Evolutionary conservation across 805 yeast genomes (phyloP), one percentile per base, ranked within the genome.

Genomic region (Wilhelminamyces savonicus): DNA sequence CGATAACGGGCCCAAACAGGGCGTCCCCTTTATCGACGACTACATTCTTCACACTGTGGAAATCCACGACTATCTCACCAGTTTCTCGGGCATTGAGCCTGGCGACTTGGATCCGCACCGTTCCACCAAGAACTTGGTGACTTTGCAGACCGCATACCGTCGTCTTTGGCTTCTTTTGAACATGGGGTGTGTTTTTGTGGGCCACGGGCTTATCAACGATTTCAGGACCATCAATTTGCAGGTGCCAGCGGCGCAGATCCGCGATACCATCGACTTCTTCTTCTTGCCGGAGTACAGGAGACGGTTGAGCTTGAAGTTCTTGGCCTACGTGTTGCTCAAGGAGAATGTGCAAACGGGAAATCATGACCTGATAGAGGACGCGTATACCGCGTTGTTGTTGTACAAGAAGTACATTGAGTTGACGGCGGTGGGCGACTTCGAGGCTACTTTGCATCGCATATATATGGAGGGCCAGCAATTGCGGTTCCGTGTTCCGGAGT

Each of bases 331-430:
- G 17, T 65, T 90, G 27, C 63, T 92, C 30, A 72, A 71, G 20
- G 78, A 76, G 37, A 71, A 76, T 28, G 94, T 94, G 19, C 99
- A 92, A 53, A 77, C 76, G 3, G 95, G 92, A 2, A 90, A 90
- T 49, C 99, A 92, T 56, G 97, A 94, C 52, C 90, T 97, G 1
- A 87, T 92, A 26, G 98, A 92, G 49, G 99, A 92, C 61, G 97
- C 99, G 0, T 62, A 68, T 33, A 81, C 94, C 8, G 97, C 99
- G 0, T 66, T 92, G 43, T 55, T 73, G 26, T 59, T 92, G 21
- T 94, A 84, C 59, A 73, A 75, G 37, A 77, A 75, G 46, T 90
- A 84, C 48, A 55, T 73, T 46, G 78, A 80, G 39, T 64, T 90
- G 39, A 60, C 63, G 29, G 67, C 62, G 3, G 52, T 56, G 0